Evolutionary conservation across 805 yeast genomes (phyloP).

Genomic region (Metschnikowia baotianmanensis): DNA sequence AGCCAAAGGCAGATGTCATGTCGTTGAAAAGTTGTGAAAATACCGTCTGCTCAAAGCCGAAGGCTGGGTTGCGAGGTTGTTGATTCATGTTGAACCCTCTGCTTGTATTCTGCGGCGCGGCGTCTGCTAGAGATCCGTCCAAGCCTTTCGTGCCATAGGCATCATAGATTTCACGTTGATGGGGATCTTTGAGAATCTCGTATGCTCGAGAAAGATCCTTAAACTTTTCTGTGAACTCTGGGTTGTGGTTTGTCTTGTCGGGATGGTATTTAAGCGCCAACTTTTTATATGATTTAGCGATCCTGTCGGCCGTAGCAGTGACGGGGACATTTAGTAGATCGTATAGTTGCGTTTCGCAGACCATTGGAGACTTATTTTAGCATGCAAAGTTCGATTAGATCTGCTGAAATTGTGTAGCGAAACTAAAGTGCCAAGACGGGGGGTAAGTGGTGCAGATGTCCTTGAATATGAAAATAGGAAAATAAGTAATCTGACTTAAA

Average conservation of each 20-base stretch:
- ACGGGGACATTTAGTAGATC: slow-evolving; percentile 34
- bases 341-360: slow-evolving; percentile 29
- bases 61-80: slow-evolving; percentile 7
- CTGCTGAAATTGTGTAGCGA: not conserved
- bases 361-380: slow-evolving; percentile 14
- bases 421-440: too few relatives aligned
- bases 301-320: slow-evolving; percentile 36
- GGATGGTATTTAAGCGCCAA: slow-evolving; percentile 59
- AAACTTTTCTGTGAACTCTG: slow-evolving; percentile 51
- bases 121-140: slow-evolving; percentile 23
- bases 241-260: slow-evolving; percentile 54
- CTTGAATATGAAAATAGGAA: too few relatives aligned
- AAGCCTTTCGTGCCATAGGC: slow-evolving; percentile 47
- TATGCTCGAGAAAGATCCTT: slow-evolving; percentile 67
- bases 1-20: slow-evolving; percentile 27
- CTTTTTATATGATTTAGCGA: slow-evolving; percentile 40
- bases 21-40: slow-evolving; percentile 39
- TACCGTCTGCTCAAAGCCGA: slow-evolving; percentile 18
- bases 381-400: not conserved
- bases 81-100: slow-evolving; percentile 2
- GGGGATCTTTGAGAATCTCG: slow-evolving; percentile 52
- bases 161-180: slow-evolving; percentile 50
- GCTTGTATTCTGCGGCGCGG: slow-evolving; percentile 3
- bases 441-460: too few relatives aligned
- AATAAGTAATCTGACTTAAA: too few relatives aligned